A percentile compares a stretch with the other conserved stretches of the same genome.
phyloP scores from a whole-genome alignment of 306 rosid species.

The Pueraria montana region DNA sequence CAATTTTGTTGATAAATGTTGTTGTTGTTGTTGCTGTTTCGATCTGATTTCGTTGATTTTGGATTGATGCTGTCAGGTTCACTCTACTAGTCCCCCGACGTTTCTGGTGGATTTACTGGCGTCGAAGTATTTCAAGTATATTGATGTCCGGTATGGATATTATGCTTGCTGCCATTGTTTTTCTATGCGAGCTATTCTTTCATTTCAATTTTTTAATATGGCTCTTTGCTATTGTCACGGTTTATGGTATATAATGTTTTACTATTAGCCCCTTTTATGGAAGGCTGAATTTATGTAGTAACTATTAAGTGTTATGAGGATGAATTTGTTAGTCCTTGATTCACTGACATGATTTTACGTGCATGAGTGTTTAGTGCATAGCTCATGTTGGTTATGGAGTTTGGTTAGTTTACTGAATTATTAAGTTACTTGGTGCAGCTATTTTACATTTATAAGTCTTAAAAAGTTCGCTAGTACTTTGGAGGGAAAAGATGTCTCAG shows the following conservation, averaged over 20 bases:
- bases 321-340: conserved; percentile 10
- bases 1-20: too few relatives aligned
- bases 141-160: conserved; percentile 77
- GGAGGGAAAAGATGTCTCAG: conserved; percentile 64
- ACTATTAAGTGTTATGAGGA: not conserved
- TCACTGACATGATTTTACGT: not conserved
- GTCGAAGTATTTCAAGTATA: conserved; percentile 69
- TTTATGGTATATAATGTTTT: too few relatives aligned
- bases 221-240: not conserved
- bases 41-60: conserved; percentile 9
- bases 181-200: not conserved
- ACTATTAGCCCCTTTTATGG: too few relatives aligned
- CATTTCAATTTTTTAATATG: not conserved
- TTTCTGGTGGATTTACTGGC: conserved; percentile 69
- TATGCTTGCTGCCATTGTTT: conserved; percentile 35
- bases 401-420: conserved; percentile 26
- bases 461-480: conserved; percentile 68
- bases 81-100: conserved; percentile 44
- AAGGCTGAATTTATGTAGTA: too few relatives aligned
- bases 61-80: conserved; percentile 55
- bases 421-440: conserved; percentile 62
- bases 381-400: conserved; percentile 10
- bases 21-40: not conserved
- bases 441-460: conserved; percentile 85
- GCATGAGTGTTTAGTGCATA: not conserved